Base-by-base conservation (phyloP, 495 filamentous ascomycete genomes). In the Daldinia decipiens region DNA sequence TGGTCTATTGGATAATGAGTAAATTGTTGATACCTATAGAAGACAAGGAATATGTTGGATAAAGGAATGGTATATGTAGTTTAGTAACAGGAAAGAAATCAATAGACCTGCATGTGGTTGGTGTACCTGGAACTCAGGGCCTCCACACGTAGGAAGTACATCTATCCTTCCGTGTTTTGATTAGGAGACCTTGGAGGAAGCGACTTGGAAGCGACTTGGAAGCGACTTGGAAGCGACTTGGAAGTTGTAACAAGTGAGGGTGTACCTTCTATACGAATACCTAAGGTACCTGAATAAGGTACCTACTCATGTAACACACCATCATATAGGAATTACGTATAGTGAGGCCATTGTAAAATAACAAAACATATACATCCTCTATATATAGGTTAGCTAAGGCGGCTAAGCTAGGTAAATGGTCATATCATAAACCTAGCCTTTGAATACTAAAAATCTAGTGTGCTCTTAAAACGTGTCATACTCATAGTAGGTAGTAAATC, bases 1-100 rank as follows among this genome's bases (percentile, higher is more conserved):
- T 73, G 63, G 57, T 55, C 62, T 21, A 57, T 21, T 62, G 47
- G 21, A 31, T 29, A 57, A 45, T 38, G 31, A 27, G 63, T 43
- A 64, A 9, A 39, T 8, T 53, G 21, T 4, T 38, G 24, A 51
- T 58, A 36, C 12, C 34, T 34, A 56, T 64, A 36, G 43, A 43
- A 50, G 56, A 56, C 19, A 58, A 34, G 39, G n/a, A 50, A 57
- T 40, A 64, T 34, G 29, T 55, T 56, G 26, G 15, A 53, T 32
- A 38, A 29, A 26, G 38, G 62, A 45, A 47, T 38, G n/a, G 9
- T 32, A 1, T 4, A 32, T 32, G 24, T 13, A 65, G 38, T 34
- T 53, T 12, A 11, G 26, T 7, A 31, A 17, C 6, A 8, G 15
- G 26, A 17, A 31, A 31, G 24, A 15, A 21, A 7, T 15, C 4